These are phyloP conservation scores for Rutidosis leptorrhynchoides DNA, from an alignment of 129 eudicot genomes.

Conservation along the genomic window DNA sequence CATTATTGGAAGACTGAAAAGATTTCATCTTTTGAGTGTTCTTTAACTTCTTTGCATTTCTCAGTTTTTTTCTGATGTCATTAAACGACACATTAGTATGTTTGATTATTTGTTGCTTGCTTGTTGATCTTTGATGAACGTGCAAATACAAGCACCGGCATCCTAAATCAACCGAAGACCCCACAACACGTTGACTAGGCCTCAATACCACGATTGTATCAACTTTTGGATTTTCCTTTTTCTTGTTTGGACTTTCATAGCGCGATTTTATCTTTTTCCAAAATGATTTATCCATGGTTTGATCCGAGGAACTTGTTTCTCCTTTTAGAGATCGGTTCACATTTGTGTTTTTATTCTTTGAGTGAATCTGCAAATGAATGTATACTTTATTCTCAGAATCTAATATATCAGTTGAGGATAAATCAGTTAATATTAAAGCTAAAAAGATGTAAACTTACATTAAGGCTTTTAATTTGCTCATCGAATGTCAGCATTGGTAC, in stretches of 20 bases:
- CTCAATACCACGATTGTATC: constrained; percentile 42
- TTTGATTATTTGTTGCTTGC: constrained; percentile 28
- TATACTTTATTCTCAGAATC: constrained; percentile 8
- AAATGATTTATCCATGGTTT: constrained; percentile 22
- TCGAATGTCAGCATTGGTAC: constrained; percentile 24
- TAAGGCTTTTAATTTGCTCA: constrained; percentile 32
- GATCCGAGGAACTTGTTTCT: constrained; percentile 17
- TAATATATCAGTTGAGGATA: not conserved
- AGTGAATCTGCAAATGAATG: constrained; percentile 19
- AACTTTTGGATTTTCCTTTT: constrained; percentile 19
- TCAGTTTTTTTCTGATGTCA: constrained; percentile 15
- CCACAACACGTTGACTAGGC: constrained; percentile 20
- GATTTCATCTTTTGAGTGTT: constrained; percentile 16
- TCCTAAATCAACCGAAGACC: constrained; percentile 24
- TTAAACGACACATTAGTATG: constrained; percentile 26
- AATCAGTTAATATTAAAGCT: not conserved
- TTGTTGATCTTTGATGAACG: constrained; percentile 22
- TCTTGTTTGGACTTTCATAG: constrained; percentile 24
- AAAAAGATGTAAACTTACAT: constrained; percentile 23
- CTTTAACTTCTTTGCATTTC: constrained; percentile 22
- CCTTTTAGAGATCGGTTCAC: constrained; percentile 16
- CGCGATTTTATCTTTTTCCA: constrained; percentile 34
- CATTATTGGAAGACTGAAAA: constrained; percentile 17
- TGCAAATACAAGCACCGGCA: constrained; percentile 47
- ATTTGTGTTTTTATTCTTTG: constrained; percentile 19